Base-by-base conservation (phyloP, 2,329 filamentous ascomycete species). In the Penicillium sp. region DNA sequence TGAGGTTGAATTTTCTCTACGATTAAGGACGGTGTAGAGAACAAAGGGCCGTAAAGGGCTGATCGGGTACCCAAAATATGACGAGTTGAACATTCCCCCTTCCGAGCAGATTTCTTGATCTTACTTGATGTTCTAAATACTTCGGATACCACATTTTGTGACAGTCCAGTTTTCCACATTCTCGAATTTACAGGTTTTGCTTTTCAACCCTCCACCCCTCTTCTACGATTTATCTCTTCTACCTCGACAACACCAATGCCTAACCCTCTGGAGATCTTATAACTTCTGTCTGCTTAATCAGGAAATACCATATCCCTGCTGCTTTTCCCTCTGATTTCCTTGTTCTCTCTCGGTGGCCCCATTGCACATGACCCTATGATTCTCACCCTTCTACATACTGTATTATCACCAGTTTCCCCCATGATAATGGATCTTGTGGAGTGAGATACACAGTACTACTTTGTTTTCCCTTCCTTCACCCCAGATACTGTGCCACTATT, bases 1-100 rank as follows among this genome's bases (percentile, higher is more conserved):
- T 18, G 4, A 22, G 18, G 29, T 25, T 2, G 4, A 25, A 25
- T 25, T 7, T 5, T 22, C 5, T 22, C n/a, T n/a, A n/a, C n/a
- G n/a, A 5, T 25, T 8, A 25, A 25, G 22, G 22, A 25, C 22
- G 29, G 45, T 33, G 35, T 41, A 28, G 27, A 36, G 30, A 47
- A 35, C 38, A 47, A 47, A 47, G 38, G n/a, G n/a, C n/a, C n/a
- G n/a, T n/a, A 37, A 4, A 7, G 22, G 22, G 33, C 14, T 29
- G 14, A 41, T 48, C 40, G 46, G 46, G 46, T 49, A 49, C 46
- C 42, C 18, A 48, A 48, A 48, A 41, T 22, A 47, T 47, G 37
- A 48, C 33, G 46, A 37, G 16, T 47, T 35, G 16, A 31, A 19
- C 39, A 48, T 43, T 48, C 38, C 19, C 31, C 11, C 34, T 43